These are phyloP conservation scores for Pseudocercospora eumusae DNA, from an alignment of 2,329 filamentous ascomycete genomes.

Conservation along the genomic window DNA sequence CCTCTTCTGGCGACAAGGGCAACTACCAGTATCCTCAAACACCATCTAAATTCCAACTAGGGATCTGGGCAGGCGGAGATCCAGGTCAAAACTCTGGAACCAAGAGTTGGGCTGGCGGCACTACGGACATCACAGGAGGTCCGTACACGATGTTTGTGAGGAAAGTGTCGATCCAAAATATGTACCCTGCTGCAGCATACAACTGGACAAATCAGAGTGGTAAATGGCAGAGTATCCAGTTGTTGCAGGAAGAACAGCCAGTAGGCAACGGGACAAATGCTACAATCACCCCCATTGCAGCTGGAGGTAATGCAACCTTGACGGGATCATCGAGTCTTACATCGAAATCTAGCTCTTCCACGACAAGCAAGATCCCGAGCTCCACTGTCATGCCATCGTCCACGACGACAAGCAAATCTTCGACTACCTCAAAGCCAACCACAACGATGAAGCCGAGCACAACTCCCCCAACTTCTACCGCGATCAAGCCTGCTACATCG, in stretches of 20 bases:
- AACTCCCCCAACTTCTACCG: not conserved
- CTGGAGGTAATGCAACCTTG: not conserved
- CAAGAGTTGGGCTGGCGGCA: slow-evolving; percentile 67
- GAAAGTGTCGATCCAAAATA: slow-evolving; percentile 54
- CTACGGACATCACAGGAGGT: slow-evolving; percentile 49
- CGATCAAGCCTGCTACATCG: not conserved
- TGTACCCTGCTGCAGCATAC: slow-evolving; percentile 55
- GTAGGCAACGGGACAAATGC: not conserved
- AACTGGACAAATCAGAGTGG: slow-evolving; percentile 53
- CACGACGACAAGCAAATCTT: not conserved
- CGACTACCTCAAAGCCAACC: not conserved
- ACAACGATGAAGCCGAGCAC: not conserved
- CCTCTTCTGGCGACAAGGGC: slow-evolving; percentile 63
- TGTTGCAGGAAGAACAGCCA: slow-evolving; percentile 3
- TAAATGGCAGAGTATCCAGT: slow-evolving; percentile 49
- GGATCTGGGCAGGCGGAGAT: slow-evolving; percentile 53
- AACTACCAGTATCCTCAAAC: slow-evolving; percentile 65
- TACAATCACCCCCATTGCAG: not conserved
- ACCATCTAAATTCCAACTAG: slow-evolving; percentile 64
- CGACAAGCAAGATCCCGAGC: not conserved
- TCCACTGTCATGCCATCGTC: not conserved
- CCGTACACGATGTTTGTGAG: slow-evolving; percentile 57
- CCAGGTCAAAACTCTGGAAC: slow-evolving; percentile 39
- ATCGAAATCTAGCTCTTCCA: not conserved
- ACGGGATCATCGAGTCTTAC: not conserved